Percentiles rank a stretch among this genome's conserved stretches.
These are phyloP conservation scores for Umbelopsis sp. DNA, from an alignment of 371 early-diverging fungal species.

Conservation along the genomic window DNA sequence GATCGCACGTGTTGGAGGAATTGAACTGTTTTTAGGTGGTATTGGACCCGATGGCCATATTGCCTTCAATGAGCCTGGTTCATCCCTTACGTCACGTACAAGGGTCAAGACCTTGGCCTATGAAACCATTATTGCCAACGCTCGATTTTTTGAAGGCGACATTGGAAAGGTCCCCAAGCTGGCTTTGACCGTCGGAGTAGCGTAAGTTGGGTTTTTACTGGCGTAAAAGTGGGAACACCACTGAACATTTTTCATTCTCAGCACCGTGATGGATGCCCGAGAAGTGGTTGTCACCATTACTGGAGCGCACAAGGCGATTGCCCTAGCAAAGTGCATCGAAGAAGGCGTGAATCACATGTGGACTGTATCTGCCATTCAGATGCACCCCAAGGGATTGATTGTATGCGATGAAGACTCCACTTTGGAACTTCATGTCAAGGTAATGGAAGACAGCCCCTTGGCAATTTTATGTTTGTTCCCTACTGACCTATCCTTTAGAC, in stretches of 20 bases:
- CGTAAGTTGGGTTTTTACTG: conserved; percentile 44
- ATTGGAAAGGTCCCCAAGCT: conserved; percentile 88
- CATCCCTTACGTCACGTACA: conserved; percentile 81
- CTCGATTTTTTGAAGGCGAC: conserved; percentile 88
- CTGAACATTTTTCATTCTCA: conserved; percentile 30
- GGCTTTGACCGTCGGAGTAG: conserved; percentile 88
- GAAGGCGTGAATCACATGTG: conserved; percentile 91
- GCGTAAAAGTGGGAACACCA: not conserved
- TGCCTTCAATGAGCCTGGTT: conserved; percentile 93
- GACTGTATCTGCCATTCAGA: conserved; percentile 90
- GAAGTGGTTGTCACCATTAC: conserved; percentile 88
- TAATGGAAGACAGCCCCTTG: not conserved
- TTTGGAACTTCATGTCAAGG: conserved; percentile 86
- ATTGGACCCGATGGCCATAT: conserved; percentile 93
- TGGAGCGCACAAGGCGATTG: conserved; percentile 83
- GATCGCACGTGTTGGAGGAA: conserved; percentile 78
- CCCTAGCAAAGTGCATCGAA: conserved; percentile 85
- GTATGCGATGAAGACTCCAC: conserved; percentile 93
- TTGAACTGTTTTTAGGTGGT: conserved; percentile 82
- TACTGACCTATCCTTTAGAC: conserved; percentile 42
- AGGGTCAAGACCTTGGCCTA: conserved; percentile 90
- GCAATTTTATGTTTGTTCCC: no score
- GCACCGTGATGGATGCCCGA: conserved; percentile 86
- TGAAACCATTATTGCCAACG: conserved; percentile 89
- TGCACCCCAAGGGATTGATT: conserved; percentile 87